Percentiles rank a stretch among this genome's conserved stretches.
These are phyloP conservation scores for Athelia sp. DNA, from an alignment of 1,284 basidiomycete genomes.

Conservation along the genomic window DNA sequence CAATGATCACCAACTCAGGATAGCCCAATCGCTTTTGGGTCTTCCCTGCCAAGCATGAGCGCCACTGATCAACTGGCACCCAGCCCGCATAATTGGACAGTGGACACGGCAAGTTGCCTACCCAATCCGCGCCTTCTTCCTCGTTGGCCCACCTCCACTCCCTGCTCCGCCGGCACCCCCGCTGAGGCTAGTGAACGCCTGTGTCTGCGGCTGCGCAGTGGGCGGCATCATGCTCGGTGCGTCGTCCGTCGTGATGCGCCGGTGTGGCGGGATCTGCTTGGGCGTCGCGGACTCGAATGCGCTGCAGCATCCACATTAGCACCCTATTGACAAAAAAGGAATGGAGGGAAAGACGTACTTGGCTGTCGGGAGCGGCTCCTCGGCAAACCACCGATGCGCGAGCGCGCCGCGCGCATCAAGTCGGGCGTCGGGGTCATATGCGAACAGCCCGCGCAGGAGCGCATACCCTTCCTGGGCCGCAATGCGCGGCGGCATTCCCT, in stretches of 20 bases:
- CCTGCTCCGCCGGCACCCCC: constrained; percentile 34
- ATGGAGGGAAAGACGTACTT: no score
- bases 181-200: constrained; percentile 44
- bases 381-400: constrained; percentile 76
- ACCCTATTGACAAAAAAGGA: no score
- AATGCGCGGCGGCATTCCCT: constrained; percentile 31
- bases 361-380: constrained; percentile 72
- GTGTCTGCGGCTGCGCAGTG: constrained; percentile 34
- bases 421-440: constrained; percentile 87
- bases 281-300: constrained; percentile 53
- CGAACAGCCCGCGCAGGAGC: constrained; percentile 79
- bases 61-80: no score
- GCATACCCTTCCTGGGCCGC: constrained; percentile 69
- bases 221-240: constrained; percentile 73
- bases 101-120: no score
- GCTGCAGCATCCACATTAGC: no score
- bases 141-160: constrained; percentile 20
- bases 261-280: constrained; percentile 64
- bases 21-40: no score
- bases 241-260: constrained; percentile 74
- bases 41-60: no score
- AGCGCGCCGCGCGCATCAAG: constrained; percentile 82
- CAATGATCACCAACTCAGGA: no score
- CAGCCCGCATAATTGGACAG: no score
- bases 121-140: constrained; percentile 42